Conservation (phyloP, 345 rosid species). For the Brassica rapa region DNA sequence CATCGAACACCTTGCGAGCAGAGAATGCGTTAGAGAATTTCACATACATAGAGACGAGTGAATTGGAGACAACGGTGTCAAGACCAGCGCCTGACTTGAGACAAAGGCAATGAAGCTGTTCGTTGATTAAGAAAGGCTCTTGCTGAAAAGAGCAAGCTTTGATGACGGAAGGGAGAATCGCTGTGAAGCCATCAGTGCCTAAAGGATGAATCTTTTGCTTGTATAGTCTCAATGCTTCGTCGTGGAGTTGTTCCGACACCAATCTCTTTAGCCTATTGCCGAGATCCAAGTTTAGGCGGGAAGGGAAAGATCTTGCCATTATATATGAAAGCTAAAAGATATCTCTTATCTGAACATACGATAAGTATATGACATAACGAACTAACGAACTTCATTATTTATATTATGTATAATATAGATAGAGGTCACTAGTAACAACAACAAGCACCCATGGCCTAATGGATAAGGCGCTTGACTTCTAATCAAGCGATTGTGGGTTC, state of each 20-base stretch:
- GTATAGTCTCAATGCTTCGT: slow-evolving; percentile 41
- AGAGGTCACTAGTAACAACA: not conserved
- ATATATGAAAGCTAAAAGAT: not conserved
- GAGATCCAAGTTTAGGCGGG: slow-evolving; percentile 23
- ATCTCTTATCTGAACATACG: not conserved
- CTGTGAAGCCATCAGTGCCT: slow-evolving; percentile 35
- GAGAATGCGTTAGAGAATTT: slow-evolving; percentile 34
- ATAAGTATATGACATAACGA: not conserved
- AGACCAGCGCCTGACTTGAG: slow-evolving; percentile 50
- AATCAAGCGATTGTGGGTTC: not conserved
- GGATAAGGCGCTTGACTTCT: not conserved
- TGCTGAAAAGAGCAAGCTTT: slow-evolving; percentile 48
- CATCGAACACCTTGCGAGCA: slow-evolving; percentile 47
- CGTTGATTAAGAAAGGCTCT: slow-evolving; percentile 34
- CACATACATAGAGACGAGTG: slow-evolving; percentile 48
- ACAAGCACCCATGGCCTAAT: not conserved
- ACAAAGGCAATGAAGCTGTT: slow-evolving; percentile 47
- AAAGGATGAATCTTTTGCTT: slow-evolving; percentile 44
- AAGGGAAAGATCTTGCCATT: slow-evolving; percentile 31
- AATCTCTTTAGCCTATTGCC: slow-evolving; percentile 42
- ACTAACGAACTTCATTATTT: not conserved
- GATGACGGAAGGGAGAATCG: slow-evolving; percentile 53
- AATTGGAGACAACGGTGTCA: slow-evolving; percentile 50
- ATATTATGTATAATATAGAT: no score
- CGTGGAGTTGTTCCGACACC: slow-evolving; percentile 41